Evolutionary conservation across 208 protist species (phyloP), one percentile per base, ranked within the genome.

Genomic region (Phytomonas serpens): DNA sequence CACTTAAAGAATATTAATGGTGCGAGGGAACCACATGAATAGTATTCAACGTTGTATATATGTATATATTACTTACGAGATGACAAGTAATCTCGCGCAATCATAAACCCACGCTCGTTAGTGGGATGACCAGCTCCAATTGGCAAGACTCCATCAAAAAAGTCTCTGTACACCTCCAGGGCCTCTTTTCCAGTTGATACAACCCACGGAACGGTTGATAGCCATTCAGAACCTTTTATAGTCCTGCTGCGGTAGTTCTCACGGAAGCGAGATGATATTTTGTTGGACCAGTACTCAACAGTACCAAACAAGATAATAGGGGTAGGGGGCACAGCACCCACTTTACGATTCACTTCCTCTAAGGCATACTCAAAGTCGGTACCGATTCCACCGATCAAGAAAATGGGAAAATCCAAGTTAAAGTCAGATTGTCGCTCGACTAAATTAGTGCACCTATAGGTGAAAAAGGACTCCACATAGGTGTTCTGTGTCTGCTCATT

Each of bases 311-410:
- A 81, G 66, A 97, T 83, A 64, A 97, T 81, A 4, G 93, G 93
- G 68, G 89, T 74, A 14, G 89, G 73, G 34, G 88, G 75, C n/a
- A 89, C 84, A 40, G 93, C 89, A 38, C 88, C 92, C 32, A 97
- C 93, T 78, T 97, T 97, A 51, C 93, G 90, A 40, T 92, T 90
- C 52, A 97, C 93, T 87, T 97, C 92, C 75, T 97, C 93, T 37
- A 97, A 84, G 27, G 92, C 83, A 77, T 95, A 97, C 87, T 97
- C 93, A 81, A 97, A 97, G 73, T 97, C 93, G 6, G 93, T 97
- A 38, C 93, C 93, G 63, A 97, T 94, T 68, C 93, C 93, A 66
- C 93, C 93, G 5, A 79, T 91, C 27, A 96, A 75, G 51, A 97
- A 97, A 75, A 97, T 97, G 61, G 93, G 93, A 68, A 97, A 96